Evolutionary conservation across 495 filamentous ascomycete species (phyloP).

Genomic region (Aspergillus hancockii): DNA sequence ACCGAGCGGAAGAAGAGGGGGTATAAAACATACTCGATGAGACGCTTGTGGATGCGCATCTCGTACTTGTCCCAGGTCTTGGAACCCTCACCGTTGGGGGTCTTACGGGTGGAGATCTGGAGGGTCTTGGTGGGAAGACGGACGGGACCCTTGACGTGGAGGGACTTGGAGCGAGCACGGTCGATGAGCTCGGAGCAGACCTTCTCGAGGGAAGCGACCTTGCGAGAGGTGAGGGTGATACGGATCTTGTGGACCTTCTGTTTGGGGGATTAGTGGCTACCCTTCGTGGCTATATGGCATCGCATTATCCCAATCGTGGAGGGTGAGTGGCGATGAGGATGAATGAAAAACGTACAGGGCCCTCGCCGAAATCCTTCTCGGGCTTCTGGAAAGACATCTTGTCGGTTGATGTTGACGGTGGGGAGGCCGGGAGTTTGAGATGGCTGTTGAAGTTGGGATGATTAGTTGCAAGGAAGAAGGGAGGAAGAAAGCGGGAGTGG

Average conservation of each 20-base stretch:
- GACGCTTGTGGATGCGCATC: constrained; percentile 99
- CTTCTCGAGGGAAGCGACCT: constrained; percentile 95
- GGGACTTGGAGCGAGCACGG: constrained; percentile 96
- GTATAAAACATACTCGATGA: constrained; percentile 73
- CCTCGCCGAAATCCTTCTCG: constrained; percentile 92
- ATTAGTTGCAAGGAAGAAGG: constrained; percentile 13
- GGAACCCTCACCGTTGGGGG: constrained; percentile 97
- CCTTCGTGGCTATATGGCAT: neutral
- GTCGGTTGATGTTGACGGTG: constrained; percentile 32
- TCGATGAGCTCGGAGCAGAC: constrained; percentile 98
- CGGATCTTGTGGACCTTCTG: constrained; percentile 98
- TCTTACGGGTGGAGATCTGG: constrained; percentile 94
- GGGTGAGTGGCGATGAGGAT: neutral
- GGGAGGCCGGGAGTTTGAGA: constrained; percentile 28
- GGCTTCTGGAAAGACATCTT: constrained; percentile 95
- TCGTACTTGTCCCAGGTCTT: constrained; percentile 99
- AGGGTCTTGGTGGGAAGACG: constrained; percentile 97
- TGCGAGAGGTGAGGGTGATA: constrained; percentile 93
- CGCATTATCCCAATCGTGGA: constrained; percentile 6
- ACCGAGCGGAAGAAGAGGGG: neutral
- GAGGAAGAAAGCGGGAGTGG: neutral
- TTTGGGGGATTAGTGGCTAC: constrained; percentile 20
- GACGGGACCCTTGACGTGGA: constrained; percentile 98
- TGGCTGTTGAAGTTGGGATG: constrained; percentile 10
- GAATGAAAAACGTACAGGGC: constrained; percentile 58